Conservation (phyloP, 768 basidiomycete species). For the Kockovaella imperatae region DNA sequence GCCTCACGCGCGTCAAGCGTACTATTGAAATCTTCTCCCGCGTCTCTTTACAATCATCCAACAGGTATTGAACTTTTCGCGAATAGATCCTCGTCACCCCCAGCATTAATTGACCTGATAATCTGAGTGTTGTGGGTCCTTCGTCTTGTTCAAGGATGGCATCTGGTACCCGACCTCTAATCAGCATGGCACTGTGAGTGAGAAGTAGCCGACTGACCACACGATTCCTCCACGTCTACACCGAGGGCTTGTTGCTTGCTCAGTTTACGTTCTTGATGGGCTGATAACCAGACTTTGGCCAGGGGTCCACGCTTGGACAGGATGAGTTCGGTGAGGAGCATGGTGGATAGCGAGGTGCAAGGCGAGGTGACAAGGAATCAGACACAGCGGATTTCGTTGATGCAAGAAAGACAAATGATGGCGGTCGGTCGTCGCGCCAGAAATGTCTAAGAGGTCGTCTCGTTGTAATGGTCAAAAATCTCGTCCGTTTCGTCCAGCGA, state of each 20-base stretch:
- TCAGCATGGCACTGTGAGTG: constrained; percentile 1
- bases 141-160: constrained; percentile 92
- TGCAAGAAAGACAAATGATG: too few species aligned
- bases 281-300: constrained; percentile 97
- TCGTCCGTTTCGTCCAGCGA: too few species aligned
- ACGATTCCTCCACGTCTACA: constrained; percentile 89
- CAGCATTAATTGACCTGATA: constrained; percentile 92
- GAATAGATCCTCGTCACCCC: constrained; percentile 98
- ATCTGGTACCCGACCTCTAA: constrained; percentile 46
- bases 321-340: constrained; percentile 84
- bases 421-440: too few species aligned
- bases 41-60: constrained; percentile 97
- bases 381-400: too few species aligned
- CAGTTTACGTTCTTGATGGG: constrained; percentile 96
- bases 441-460: too few species aligned
- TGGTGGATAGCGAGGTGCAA: constrained; percentile 32
- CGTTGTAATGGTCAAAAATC: too few species aligned
- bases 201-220: constrained; percentile 52
- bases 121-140: constrained; percentile 76
- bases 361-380: too few species aligned
- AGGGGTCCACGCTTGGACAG: constrained; percentile 87
- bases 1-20: constrained; percentile 2
- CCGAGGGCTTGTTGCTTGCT: constrained; percentile 90
- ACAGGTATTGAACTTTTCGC: constrained; percentile 90
- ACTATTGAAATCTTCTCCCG: constrained; percentile 93